These are phyloP conservation scores for Pythium phragmitis DNA, from an alignment of 352 stramenopile species.

Conservation along the genomic window DNA sequence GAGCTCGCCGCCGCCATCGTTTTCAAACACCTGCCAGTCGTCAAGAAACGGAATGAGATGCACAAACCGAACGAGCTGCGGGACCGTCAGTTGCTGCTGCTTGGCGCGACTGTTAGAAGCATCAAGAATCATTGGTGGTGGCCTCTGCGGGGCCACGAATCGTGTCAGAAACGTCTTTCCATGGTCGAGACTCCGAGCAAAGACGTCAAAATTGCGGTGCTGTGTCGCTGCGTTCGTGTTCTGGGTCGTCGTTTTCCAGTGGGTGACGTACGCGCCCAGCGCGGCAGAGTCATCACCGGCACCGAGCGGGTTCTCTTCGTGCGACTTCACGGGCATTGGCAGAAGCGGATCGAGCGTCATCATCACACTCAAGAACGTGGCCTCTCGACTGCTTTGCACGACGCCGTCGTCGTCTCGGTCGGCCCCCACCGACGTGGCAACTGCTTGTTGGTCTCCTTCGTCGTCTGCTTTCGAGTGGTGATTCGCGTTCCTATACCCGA, in stretches of 20 bases:
- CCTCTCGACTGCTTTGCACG: slow-evolving; percentile 43
- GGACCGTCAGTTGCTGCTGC: slow-evolving; percentile 18
- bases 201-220: slow-evolving; percentile 59
- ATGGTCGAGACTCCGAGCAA: slow-evolving; percentile 72
- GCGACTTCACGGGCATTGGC: slow-evolving; percentile 36
- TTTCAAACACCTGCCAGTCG: slow-evolving; percentile 86
- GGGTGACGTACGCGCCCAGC: slow-evolving; percentile 37
- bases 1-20: slow-evolving; percentile 34
- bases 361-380: slow-evolving; percentile 85
- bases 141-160: slow-evolving; percentile 72
- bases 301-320: slow-evolving; percentile 22
- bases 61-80: slow-evolving; percentile 83
- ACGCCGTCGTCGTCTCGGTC: slow-evolving; percentile 34
- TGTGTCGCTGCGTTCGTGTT: slow-evolving; percentile 24
- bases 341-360: slow-evolving; percentile 88
- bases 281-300: slow-evolving; percentile 20
- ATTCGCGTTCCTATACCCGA: slow-evolving; percentile 75
- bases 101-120: slow-evolving; percentile 9
- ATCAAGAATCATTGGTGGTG: slow-evolving; percentile 39
- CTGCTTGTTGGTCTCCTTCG: slow-evolving; percentile 6
- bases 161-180: slow-evolving; percentile 66
- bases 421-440: slow-evolving; percentile 7
- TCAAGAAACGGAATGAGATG: slow-evolving; percentile 90
- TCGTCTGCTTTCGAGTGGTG: slow-evolving; percentile 12
- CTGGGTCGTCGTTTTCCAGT: slow-evolving; percentile 31